Evolutionary conservation across 805 yeast species (phyloP), one percentile per base, ranked within the genome.

Genomic region (Starmerella vaccinii): DNA sequence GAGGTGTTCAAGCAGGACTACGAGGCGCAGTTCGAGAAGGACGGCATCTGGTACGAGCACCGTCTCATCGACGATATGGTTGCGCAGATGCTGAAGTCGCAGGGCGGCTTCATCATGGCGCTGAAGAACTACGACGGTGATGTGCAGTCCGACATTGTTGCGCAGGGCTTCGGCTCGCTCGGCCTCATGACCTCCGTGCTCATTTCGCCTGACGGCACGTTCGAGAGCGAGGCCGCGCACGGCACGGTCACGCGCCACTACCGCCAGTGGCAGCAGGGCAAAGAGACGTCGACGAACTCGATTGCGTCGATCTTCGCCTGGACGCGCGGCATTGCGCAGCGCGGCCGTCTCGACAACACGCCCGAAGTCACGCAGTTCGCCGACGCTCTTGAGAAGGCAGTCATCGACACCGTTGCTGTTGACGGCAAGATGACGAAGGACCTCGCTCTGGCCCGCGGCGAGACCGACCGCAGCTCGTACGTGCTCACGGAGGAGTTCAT

Each of bases 81-180:
- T 46, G 97, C 97, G 21, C 97, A 90, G 74, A 89, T 90, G 97
- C 73, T 90, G 67, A 90, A 90, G 74, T 86, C 96, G 42, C 80
- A 78, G 65, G 97, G 97, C 63, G 97, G 97, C 5, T 90, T 75
- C 68, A 83, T 90, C 62, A 85, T 90, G 70, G 97, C 97, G 44
- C 78, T 90, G 83, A 90, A 90, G 75, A 90, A 90, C 74, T 90
- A 90, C 71, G 97, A 90, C 68, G 97, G 97, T 68, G 97, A 90
- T 67, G 97, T 90, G 50, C 89, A 88, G 71, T 82, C 94, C 15
- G 97, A 90, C 68, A 84, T 90, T 63, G 96, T 90, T 51, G 97
- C 97, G 27, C 97, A 90, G 71, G 97, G 97, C 34, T 90, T 90
- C 62, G 97, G 97, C 34, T 89, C 97, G 18, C 75, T 90, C 59